Evolutionary conservation across 306 rosid genomes (phyloP).

Genomic region (Rosa chinensis): DNA sequence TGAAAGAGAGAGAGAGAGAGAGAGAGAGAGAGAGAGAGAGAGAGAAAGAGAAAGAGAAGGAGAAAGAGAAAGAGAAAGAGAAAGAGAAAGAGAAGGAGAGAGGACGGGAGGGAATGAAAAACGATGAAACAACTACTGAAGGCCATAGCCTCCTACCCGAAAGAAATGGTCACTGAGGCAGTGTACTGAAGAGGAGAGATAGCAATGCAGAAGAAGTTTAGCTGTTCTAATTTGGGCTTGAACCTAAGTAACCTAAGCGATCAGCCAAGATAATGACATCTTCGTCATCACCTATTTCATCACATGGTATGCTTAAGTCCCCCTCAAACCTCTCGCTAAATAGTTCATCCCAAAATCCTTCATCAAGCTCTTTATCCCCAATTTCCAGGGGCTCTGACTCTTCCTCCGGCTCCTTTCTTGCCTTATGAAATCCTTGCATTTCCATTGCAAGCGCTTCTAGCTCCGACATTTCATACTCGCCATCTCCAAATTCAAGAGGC

Average conservation of each 20-base stretch:
- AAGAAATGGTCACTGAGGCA: constrained; percentile 10
- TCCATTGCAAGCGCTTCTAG: constrained; percentile 76
- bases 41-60: not conserved
- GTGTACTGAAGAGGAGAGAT: constrained; percentile 22
- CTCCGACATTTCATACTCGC: constrained; percentile 59
- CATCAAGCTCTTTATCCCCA: constrained; percentile 65
- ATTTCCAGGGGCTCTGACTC: constrained; percentile 37
- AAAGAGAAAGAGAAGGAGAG: not conserved
- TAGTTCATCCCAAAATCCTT: constrained; percentile 51
- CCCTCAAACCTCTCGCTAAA: constrained; percentile 44
- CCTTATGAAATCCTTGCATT: constrained; percentile 68
- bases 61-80: not conserved
- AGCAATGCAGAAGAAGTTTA: constrained; percentile 13
- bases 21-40: not conserved
- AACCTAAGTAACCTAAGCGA: constrained; percentile 55
- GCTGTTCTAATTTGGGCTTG: constrained; percentile 46
- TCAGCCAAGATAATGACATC: constrained; percentile 57
- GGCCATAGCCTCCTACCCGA: not conserved
- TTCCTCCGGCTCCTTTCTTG: constrained; percentile 36
- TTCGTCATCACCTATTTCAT: constrained; percentile 43
- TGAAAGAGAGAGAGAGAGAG: not conserved
- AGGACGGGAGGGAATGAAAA: not conserved
- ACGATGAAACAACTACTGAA: constrained; percentile 1
- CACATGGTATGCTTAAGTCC: constrained; percentile 25
- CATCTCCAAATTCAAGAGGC: constrained; percentile 46